phyloP scores from a whole-genome alignment of 1,284 basidiomycete genomes.

The Puccinia hordei region DNA sequence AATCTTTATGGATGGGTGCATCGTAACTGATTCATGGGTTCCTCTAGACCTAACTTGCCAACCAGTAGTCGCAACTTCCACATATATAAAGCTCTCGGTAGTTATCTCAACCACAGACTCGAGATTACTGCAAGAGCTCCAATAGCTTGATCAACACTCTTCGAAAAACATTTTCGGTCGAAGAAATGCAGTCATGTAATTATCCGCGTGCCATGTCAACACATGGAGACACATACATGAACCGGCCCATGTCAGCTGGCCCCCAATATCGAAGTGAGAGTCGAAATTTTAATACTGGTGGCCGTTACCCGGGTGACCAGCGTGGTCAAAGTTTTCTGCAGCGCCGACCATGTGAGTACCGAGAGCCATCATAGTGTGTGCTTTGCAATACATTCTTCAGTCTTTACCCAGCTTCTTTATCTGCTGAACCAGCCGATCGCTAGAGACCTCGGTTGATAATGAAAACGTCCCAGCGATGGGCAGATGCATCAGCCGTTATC shows the following conservation, averaged over 20 bases:
- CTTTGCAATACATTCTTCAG: neutral
- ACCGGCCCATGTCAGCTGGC: slow-evolving; percentile 20
- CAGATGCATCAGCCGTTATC: neutral
- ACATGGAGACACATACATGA: slow-evolving; percentile 9
- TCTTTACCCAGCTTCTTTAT: neutral
- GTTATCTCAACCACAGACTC: neutral
- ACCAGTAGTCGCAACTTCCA: neutral
- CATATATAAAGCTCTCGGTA: neutral
- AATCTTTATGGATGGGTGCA: neutral
- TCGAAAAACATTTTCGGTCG: neutral
- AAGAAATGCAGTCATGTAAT: neutral
- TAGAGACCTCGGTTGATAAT: slow-evolving; percentile 10
- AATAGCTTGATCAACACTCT: neutral
- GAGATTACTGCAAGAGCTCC: neutral
- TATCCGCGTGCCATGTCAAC: slow-evolving; percentile 25
- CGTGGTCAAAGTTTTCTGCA: slow-evolving; percentile 12
- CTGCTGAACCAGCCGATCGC: neutral
- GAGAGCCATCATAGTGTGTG: neutral
- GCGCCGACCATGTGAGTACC: slow-evolving; percentile 28
- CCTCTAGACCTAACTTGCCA: neutral
- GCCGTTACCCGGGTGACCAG: slow-evolving; percentile 11
- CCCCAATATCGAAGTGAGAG: slow-evolving; percentile 13
- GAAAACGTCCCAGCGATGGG: neutral
- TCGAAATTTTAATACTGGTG: slow-evolving; percentile 15
- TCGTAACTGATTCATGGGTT: neutral